A percentile compares a stretch with the other conserved stretches of the same genome.
These are phyloP conservation scores for Malus sylvestris DNA, from an alignment of 306 rosid species.

Conservation along the genomic window DNA sequence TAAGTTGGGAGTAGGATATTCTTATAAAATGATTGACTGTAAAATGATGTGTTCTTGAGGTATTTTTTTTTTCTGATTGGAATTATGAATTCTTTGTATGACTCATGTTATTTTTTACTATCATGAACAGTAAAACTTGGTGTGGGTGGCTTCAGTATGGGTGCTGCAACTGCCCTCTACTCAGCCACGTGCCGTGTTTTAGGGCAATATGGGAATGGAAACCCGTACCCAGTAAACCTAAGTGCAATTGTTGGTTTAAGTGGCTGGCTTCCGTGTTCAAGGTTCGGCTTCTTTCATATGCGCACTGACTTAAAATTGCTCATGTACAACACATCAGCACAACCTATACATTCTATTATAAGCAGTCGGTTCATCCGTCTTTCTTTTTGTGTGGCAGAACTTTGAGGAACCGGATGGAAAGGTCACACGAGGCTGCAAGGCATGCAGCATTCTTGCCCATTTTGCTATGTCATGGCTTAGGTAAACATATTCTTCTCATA, in stretches of 20 bases:
- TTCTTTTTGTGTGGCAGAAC: constrained; percentile 36
- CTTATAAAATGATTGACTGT: not conserved
- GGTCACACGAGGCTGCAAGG: constrained; percentile 59
- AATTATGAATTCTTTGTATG: not conserved
- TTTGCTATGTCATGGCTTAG: constrained; percentile 75
- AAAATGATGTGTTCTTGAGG: not conserved
- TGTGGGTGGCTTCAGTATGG: constrained; percentile 93
- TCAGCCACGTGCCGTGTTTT: constrained; percentile 67
- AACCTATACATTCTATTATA: constrained; percentile 3
- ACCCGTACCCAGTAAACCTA: constrained; percentile 63
- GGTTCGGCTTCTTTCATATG: constrained; percentile 47
- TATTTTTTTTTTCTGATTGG: not conserved
- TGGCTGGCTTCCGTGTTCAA: constrained; percentile 98
- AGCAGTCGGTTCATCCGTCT: constrained; percentile 4
- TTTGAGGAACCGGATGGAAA: constrained; percentile 51
- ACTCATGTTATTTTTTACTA: not conserved
- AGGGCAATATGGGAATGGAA: constrained; percentile 80
- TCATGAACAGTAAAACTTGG: constrained; percentile 74
- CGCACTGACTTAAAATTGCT: constrained; percentile 12
- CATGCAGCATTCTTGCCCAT: constrained; percentile 75
- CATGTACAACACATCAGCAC: constrained; percentile 5
- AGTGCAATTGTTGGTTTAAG: constrained; percentile 76
- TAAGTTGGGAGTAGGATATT: not conserved
- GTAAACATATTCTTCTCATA: constrained; percentile 36
- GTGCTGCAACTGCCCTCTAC: constrained; percentile 94